Conservation (phyloP, 1,284 basidiomycete species). For the Crepidotus sp. region DNA sequence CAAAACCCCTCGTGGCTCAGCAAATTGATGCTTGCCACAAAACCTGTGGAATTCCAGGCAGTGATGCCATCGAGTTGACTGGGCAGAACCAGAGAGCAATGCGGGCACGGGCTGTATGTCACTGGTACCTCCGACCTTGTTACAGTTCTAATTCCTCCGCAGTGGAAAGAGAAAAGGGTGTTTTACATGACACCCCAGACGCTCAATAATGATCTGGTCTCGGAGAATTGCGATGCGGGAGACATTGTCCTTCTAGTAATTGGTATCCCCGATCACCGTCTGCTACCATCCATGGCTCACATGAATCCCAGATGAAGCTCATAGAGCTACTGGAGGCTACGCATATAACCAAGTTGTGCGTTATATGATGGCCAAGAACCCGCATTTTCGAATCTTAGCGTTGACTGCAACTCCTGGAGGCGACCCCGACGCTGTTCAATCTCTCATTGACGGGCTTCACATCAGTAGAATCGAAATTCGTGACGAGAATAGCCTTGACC, state of each 20-base stretch:
- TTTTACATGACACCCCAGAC: conserved; percentile 99
- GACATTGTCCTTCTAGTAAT: conserved; percentile 81
- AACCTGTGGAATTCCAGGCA: conserved; percentile 88
- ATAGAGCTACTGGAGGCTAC: conserved; percentile 88
- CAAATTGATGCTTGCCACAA: conserved; percentile 92
- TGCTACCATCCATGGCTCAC: conserved; percentile 5
- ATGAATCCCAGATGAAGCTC: conserved; percentile 76
- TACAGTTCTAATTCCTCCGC: conserved; percentile 1
- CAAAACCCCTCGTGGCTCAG: conserved; percentile 92
- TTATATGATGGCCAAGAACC: conserved; percentile 88
- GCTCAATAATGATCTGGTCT: conserved; percentile 78
- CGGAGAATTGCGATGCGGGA: conserved; percentile 65
- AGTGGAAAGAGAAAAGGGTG: conserved; percentile 84
- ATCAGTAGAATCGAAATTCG: conserved; percentile 95
- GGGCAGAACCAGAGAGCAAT: conserved; percentile 51
- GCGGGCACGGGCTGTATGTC: conserved; percentile 56
- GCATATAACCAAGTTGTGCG: conserved; percentile 89
- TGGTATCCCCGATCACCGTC: conserved; percentile 35
- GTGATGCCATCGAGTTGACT: conserved; percentile 81
- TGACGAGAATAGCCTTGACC: conserved; percentile 85
- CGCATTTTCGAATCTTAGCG: conserved; percentile 87
- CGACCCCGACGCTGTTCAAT: conserved; percentile 81
- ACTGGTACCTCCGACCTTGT: not conserved
- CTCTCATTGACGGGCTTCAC: conserved; percentile 90
- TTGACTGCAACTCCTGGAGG: conserved; percentile 93